phyloP scores from a whole-genome alignment of 2,329 filamentous ascomycete genomes.

The Capronia coronata region DNA sequence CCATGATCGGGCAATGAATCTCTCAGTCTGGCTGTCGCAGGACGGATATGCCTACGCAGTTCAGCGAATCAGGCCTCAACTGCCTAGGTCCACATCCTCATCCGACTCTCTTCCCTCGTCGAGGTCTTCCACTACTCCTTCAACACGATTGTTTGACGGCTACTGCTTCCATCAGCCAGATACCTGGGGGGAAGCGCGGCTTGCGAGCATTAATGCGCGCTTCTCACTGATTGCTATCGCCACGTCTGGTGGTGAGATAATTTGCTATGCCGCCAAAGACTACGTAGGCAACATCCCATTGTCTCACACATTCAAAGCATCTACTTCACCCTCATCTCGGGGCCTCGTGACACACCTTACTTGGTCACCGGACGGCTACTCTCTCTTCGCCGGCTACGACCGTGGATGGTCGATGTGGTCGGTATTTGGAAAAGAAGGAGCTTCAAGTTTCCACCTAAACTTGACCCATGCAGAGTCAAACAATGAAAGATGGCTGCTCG shows the following conservation, averaged over 20 bases:
- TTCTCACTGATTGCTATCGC: slow-evolving; percentile 91
- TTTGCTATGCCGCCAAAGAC: slow-evolving; percentile 87
- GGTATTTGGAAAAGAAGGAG: slow-evolving; percentile 86
- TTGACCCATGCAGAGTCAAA: slow-evolving; percentile 57
- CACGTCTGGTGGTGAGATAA: slow-evolving; percentile 69
- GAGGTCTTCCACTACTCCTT: slow-evolving; percentile 15
- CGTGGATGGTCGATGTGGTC: slow-evolving; percentile 95
- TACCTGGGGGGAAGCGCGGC: slow-evolving; percentile 55
- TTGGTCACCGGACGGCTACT: slow-evolving; percentile 95
- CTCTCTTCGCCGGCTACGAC: slow-evolving; percentile 86
- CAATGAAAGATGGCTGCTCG: slow-evolving; percentile 75
- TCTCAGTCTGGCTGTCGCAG: slow-evolving; percentile 84
- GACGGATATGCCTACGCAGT: slow-evolving; percentile 88
- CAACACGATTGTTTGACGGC: slow-evolving; percentile 71
- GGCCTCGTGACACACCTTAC: slow-evolving; percentile 67
- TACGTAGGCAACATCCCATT: slow-evolving; percentile 87
- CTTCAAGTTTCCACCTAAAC: slow-evolving; percentile 73
- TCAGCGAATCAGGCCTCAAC: slow-evolving; percentile 54
- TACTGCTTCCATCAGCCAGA: slow-evolving; percentile 81
- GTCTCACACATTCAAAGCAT: slow-evolving; percentile 69
- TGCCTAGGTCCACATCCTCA: slow-evolving; percentile 31
- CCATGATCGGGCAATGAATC: slow-evolving; percentile 91
- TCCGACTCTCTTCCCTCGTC: slow-evolving; percentile 39
- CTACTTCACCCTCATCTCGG: slow-evolving; percentile 60
- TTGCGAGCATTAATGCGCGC: slow-evolving; percentile 81